phyloP scores from a whole-genome alignment of 805 yeast genomes.

The Saturnispora bothae region DNA sequence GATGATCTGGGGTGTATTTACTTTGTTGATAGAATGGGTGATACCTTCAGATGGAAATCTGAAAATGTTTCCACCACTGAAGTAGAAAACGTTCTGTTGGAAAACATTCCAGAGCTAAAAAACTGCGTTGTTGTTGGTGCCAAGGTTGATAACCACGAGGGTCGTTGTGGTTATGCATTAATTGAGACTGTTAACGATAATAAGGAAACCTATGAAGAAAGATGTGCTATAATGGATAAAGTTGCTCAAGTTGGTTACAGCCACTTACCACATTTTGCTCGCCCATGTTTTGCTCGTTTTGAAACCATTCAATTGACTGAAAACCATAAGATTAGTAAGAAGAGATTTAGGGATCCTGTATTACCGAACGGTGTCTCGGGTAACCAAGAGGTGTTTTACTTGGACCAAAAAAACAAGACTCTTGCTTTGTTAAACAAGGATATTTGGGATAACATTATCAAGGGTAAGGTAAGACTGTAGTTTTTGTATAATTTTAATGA shows the following conservation, averaged over 20 bases:
- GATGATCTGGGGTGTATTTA: conserved; percentile 63
- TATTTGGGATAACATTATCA: conserved; percentile 37
- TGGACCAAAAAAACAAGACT: conserved; percentile 33
- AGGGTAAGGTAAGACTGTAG: conserved; percentile 15
- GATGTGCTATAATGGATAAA: conserved; percentile 27
- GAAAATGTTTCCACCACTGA: conserved; percentile 92
- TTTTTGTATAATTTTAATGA: neutral
- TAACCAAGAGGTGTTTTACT: conserved; percentile 59
- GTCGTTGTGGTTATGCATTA: conserved; percentile 88
- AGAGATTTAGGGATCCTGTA: conserved; percentile 52
- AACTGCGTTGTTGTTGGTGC: conserved; percentile 85
- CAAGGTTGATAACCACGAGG: conserved; percentile 78
- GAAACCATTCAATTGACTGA: conserved; percentile 58
- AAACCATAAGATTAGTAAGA: conserved; percentile 74
- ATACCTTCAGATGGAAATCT: conserved; percentile 93
- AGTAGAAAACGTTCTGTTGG: conserved; percentile 68
- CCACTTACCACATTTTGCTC: conserved; percentile 71
- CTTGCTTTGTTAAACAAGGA: conserved; percentile 48
- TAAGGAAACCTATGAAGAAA: conserved; percentile 21
- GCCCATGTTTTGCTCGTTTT: conserved; percentile 74
- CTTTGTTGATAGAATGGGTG: conserved; percentile 89
- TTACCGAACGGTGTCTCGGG: conserved; percentile 58
- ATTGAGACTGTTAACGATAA: conserved; percentile 34
- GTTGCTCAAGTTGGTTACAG: conserved; percentile 28
- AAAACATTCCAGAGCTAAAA: conserved; percentile 30